These are phyloP conservation scores for Arthroderma uncinatum DNA, from an alignment of 2,329 filamentous ascomycete genomes.

Conservation along the genomic window DNA sequence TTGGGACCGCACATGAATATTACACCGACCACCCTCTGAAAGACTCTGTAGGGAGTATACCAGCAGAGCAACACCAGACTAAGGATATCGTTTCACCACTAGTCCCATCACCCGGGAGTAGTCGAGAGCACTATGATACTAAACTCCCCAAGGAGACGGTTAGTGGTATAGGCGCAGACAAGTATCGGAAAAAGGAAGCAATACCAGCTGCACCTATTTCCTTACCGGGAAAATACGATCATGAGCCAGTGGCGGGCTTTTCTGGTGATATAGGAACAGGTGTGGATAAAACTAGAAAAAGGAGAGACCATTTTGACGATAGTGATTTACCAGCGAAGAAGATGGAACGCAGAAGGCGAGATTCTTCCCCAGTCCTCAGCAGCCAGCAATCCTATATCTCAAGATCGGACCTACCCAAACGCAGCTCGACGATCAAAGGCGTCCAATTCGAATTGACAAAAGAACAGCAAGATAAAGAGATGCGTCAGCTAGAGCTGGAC, in stretches of 20 bases:
- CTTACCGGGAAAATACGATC: neutral
- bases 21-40: neutral
- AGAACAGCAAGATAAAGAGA: slow-evolving; percentile 44
- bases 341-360: slow-evolving; percentile 30
- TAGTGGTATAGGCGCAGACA: neutral
- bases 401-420: slow-evolving; percentile 20
- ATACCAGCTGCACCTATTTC: neutral
- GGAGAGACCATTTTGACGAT: neutral
- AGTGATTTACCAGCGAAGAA: slow-evolving; percentile 1
- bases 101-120: neutral
- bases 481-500: slow-evolving; percentile 18
- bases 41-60: neutral
- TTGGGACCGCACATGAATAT: neutral
- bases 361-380: slow-evolving; percentile 37
- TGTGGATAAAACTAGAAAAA: neutral
- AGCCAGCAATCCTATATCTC: slow-evolving; percentile 19
- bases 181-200: neutral
- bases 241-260: neutral
- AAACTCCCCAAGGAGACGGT: neutral
- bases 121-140: neutral
- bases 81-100: neutral
- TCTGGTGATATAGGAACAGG: neutral
- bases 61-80: neutral
- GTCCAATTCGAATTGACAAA: slow-evolving; percentile 50
- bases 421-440: slow-evolving; percentile 28